These are phyloP conservation scores for Malus orientalis DNA, from an alignment of 306 rosid genomes.

Conservation along the genomic window DNA sequence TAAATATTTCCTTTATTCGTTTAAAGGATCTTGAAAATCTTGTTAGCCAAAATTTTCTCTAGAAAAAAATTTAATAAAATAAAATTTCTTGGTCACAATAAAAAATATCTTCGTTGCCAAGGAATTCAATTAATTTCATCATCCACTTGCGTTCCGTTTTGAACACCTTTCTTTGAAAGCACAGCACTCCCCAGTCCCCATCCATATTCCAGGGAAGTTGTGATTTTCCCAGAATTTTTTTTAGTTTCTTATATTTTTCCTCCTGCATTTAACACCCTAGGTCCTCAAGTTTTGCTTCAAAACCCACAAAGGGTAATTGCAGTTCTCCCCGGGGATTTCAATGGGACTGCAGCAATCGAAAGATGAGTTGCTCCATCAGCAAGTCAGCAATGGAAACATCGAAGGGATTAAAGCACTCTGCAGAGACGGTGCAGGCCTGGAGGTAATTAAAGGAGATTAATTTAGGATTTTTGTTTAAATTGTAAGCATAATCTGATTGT, in stretches of 20 bases:
- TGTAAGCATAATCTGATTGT: not conserved
- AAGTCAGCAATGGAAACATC: constrained; percentile 62
- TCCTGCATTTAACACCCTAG: not conserved
- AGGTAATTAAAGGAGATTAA: constrained; percentile 34
- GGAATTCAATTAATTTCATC: not conserved
- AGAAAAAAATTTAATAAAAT: not conserved
- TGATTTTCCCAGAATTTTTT: not conserved
- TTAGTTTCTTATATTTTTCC: not conserved
- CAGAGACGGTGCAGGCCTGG: constrained; percentile 81
- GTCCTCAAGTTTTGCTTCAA: not conserved
- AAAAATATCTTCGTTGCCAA: constrained; percentile 1
- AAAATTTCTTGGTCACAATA: not conserved
- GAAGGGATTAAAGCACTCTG: constrained; percentile 75
- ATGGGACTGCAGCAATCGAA: constrained; percentile 95
- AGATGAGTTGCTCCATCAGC: constrained; percentile 69
- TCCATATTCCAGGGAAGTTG: not conserved
- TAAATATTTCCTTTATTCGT: not conserved
- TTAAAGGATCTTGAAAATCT: not conserved
- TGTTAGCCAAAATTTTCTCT: not conserved
- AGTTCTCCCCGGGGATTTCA: not conserved
- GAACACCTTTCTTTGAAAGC: not conserved
- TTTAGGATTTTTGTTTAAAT: not conserved
- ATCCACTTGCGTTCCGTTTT: not conserved
- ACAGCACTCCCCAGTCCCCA: not conserved
- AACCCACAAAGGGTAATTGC: not conserved